Conservation (phyloP, 2,329 filamentous ascomycete species). For the Trichoderma breve region DNA sequence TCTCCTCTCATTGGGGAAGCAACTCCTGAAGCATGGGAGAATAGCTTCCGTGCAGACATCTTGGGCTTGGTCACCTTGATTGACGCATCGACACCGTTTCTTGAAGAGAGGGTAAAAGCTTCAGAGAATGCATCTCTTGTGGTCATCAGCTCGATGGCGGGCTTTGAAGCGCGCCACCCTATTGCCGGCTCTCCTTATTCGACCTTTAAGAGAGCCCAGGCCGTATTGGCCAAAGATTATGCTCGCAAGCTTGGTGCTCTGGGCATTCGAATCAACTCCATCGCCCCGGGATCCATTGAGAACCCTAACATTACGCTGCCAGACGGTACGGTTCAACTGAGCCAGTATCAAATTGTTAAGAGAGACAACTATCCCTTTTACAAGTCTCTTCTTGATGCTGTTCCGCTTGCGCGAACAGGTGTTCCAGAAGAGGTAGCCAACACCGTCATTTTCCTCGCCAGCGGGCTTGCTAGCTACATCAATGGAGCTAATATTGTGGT, state of each 20-base stretch:
- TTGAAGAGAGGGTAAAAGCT: slow-evolving; percentile 20
- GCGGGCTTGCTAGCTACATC: slow-evolving; percentile 25
- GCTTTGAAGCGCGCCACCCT: slow-evolving; percentile 23
- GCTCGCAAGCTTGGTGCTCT: slow-evolving; percentile 23
- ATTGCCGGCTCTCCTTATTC: slow-evolving; percentile 24
- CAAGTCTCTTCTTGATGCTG: background rate
- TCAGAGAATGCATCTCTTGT: slow-evolving; percentile 27
- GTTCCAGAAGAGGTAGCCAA: slow-evolving; percentile 27
- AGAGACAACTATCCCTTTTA: slow-evolving; percentile 19
- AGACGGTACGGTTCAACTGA: slow-evolving; percentile 26
- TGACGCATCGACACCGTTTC: slow-evolving; percentile 23
- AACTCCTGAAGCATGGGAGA: slow-evolving; percentile 24
- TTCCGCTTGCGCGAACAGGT: slow-evolving; percentile 24
- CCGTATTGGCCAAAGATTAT: slow-evolving; percentile 28
- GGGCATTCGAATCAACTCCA: slow-evolving; percentile 28
- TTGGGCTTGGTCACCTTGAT: slow-evolving; percentile 28
- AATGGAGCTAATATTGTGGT: slow-evolving; percentile 26
- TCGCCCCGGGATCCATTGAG: slow-evolving; percentile 27
- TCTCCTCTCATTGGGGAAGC: slow-evolving; percentile 20
- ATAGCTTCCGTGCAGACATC: slow-evolving; percentile 28
- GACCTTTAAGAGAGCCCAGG: slow-evolving; percentile 28
- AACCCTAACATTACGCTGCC: slow-evolving; percentile 19
- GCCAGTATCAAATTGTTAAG: slow-evolving; percentile 21
- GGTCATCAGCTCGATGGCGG: slow-evolving; percentile 29
- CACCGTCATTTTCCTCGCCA: slow-evolving; percentile 27